Evolutionary conservation across 2,329 filamentous ascomycete genomes (phyloP), one percentile per base, ranked within the genome.

Genomic region (Fusarium albosuccineum): DNA sequence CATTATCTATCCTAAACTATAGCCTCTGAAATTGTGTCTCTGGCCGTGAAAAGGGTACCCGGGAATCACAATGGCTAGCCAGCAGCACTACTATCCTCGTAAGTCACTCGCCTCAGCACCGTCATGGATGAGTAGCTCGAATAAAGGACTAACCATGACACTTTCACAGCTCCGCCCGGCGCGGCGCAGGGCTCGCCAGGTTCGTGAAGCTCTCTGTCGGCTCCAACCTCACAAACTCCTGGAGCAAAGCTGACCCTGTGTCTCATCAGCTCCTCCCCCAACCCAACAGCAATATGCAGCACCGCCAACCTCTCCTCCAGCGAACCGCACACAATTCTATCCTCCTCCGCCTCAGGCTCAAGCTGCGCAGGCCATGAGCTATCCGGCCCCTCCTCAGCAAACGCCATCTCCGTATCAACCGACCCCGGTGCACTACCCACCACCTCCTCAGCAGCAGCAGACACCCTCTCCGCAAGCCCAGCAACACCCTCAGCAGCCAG

Each of bases 21-120:
- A 22, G 22, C 22, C 22, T 10, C 14, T 33, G 9, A 17, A 14
- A 30, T 3, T 29, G 5, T 16, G 13, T 37, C 27, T 50, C 13
- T 33, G 45, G n/a, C n/a, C 52, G 37, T 34, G 36, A 13, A 44
- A 36, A 29, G 41, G 34, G 16, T 54, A 51, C 30, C 9, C 46
- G 22, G 22, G 22, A 16, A 52, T 58, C 64, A 54, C 64, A 63
- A 83, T 84, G 79, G 81, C 81, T 60, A 75, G 74, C 54, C 76
- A 78, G 41, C 73, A 76, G 51, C 79, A 81, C 57, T 85, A 81
- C 68, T 85, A 84, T 72, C 82, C 83, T 62, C 83, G 83, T 84
- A 75, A 73, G 82, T 75, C 40, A 42, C 44, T 40, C 37, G 50
- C 58, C 37, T 9, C 39, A 39, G 30, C 44, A 29, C 42, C 30